Base-by-base conservation (phyloP, 495 filamentous ascomycete species). In the Durotheca rogersii region DNA sequence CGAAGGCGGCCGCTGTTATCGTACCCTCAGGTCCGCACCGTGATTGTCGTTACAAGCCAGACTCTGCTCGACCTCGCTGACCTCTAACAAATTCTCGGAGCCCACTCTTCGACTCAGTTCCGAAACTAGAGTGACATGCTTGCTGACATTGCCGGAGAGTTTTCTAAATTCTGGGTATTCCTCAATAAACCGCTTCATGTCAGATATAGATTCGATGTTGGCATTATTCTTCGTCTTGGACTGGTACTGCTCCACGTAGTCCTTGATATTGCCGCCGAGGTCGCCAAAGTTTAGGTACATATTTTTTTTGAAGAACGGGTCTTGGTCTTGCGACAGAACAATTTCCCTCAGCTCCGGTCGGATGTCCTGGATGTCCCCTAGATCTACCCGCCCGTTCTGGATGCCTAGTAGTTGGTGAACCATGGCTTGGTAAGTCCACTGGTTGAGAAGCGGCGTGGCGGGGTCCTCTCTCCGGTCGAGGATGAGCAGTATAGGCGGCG, bases 381-480 rank as follows among this genome's bases (percentile, higher is more conserved):
- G 75, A 60, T 95, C 87, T 3, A 97, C 92, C 15, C 90, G 80
- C 14, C 93, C 93, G 66, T 96, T 96, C 49, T 88, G 78, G 45
- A 98, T 96, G 10, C 93, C 94, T 25, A 97, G 78, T 17, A 96
- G 70, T 55, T 97, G 93, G 63, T 98, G 93, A 1, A 97, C 94
- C 93, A 97, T 97, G 6, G 94, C 94, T 67, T 97, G 93, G 66
- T 98, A 98, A 20, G 93, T 97, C 93, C 93, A 98, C 66, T 98
- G 93, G 7, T 88, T 94, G 35, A 98, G 78, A 18, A 98, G 70
- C 0, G 93, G 93, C n/a, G 93, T 98, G 32, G 96, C 85, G 1
- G 93, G 94, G 56, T 98, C 93, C 67, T 96, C 91, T 66, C 93
- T 81, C 23, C 93, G 82, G 69, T 98, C 93, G 12, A 97, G 69